Conservation (phyloP, 1,139 yeast genomes). For the Spencermartinsiella ligniputridi region DNA sequence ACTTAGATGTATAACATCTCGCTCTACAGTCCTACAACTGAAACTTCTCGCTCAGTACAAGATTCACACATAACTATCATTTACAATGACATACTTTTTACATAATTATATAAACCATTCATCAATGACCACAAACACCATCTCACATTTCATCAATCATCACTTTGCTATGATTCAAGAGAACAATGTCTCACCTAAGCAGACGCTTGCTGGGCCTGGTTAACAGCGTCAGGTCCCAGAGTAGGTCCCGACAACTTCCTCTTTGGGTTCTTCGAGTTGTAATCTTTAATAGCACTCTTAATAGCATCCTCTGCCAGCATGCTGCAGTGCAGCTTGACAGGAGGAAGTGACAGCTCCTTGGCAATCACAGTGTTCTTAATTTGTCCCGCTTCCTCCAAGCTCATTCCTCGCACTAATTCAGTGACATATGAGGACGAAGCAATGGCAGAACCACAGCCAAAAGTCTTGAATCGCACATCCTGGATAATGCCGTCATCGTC, state of each 20-base stretch:
- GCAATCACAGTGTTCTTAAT: constrained; percentile 92
- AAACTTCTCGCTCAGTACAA: too few relatives aligned
- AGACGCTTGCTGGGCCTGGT: background rate
- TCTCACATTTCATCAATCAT: too few relatives aligned
- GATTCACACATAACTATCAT: too few relatives aligned
- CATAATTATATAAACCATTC: too few relatives aligned
- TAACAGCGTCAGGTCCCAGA: constrained; percentile 34
- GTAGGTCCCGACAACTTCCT: constrained; percentile 29
- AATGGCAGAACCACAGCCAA: constrained; percentile 97
- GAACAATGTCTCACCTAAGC: too few relatives aligned
- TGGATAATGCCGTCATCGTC: constrained; percentile 86
- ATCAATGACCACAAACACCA: too few relatives aligned
- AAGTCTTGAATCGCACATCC: constrained; percentile 96
- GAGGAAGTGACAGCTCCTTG: constrained; percentile 88
- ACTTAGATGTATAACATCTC: too few relatives aligned
- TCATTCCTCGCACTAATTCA: constrained; percentile 91
- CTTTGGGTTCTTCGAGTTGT: constrained; percentile 61
- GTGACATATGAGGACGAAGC: constrained; percentile 95
- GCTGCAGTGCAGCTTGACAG: constrained; percentile 94
- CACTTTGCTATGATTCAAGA: too few relatives aligned
- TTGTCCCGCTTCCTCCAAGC: constrained; percentile 86
- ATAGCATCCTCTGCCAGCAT: constrained; percentile 99
- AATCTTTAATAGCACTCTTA: constrained; percentile 94
- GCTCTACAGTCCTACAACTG: too few relatives aligned
- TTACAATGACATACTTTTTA: too few relatives aligned